phyloP scores from a whole-genome alignment of 176 grass and related monocot species.

The Puccinellia tenuiflora region DNA sequence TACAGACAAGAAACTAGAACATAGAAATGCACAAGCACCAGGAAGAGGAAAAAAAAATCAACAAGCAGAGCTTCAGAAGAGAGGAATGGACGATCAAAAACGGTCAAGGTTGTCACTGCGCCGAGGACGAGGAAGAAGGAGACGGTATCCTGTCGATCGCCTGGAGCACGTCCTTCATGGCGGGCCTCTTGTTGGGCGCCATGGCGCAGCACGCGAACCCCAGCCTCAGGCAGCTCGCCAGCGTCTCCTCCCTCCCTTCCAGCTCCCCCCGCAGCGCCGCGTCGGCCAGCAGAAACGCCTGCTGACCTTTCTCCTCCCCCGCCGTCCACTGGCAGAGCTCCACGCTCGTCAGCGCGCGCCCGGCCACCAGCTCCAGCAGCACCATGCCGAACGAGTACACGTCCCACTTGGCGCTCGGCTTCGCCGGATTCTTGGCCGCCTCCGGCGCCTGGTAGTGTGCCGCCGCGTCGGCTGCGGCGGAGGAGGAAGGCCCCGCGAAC shows the following conservation, averaged over 20 bases:
- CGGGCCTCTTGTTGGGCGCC: slow-evolving; percentile 55
- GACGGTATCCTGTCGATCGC: slow-evolving; percentile 63
- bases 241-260: slow-evolving; percentile 53
- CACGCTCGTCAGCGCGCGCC: slow-evolving; percentile 54
- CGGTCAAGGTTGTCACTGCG: not conserved
- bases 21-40: not conserved
- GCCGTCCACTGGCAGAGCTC: slow-evolving; percentile 58
- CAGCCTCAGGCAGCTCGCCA: slow-evolving; percentile 59
- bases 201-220: slow-evolving; percentile 64
- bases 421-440: slow-evolving; percentile 37
- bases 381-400: slow-evolving; percentile 79
- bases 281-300: slow-evolving; percentile 43
- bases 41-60: not conserved
- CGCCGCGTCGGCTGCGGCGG: not conserved
- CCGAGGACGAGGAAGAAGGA: not conserved
- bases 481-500: not conserved
- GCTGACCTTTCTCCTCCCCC: slow-evolving; percentile 20
- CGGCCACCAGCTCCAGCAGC: slow-evolving; percentile 74
- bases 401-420: slow-evolving; percentile 59
- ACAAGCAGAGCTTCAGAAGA: not conserved
- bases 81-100: not conserved
- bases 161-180: slow-evolving; percentile 63
- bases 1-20: not conserved
- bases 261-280: slow-evolving; percentile 48
- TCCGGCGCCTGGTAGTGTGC: slow-evolving; percentile 69